A percentile compares a stretch with the other conserved stretches of the same genome.
These are phyloP conservation scores for Cicer bijugum DNA, from an alignment of 306 rosid species.

Conservation along the genomic window DNA sequence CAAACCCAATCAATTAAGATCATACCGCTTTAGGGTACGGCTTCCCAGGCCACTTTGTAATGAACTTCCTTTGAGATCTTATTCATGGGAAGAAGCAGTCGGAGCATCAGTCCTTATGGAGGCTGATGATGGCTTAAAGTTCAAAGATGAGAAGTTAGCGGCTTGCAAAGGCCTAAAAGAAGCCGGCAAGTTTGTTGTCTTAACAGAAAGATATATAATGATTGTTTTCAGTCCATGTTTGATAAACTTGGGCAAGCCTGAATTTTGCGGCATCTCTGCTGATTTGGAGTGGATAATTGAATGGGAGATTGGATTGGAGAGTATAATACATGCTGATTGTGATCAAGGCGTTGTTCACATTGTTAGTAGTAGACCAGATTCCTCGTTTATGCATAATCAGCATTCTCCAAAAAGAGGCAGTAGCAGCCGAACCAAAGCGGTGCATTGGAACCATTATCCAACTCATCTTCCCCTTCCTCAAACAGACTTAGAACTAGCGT, in stretches of 20 bases:
- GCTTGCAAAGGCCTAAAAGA: conserved; percentile 81
- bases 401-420: conserved; percentile 54
- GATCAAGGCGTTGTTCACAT: conserved; percentile 67
- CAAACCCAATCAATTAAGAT: conserved; percentile 67
- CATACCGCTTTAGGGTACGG: conserved; percentile 64
- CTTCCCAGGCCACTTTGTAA: conserved; percentile 76
- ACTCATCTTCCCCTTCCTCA: conserved; percentile 80
- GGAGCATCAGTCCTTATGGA: conserved; percentile 74
- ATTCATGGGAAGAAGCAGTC: conserved; percentile 93
- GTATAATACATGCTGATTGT: conserved; percentile 70
- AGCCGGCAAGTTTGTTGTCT: conserved; percentile 74
- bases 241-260: conserved; percentile 74
- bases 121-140: conserved; percentile 65
- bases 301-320: conserved; percentile 78
- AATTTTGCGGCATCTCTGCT: conserved; percentile 70
- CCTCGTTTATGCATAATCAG: conserved; percentile 59
- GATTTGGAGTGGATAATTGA: conserved; percentile 77
- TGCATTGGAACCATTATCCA: conserved; percentile 65
- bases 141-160: conserved; percentile 71
- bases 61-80: conserved; percentile 70
- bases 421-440: conserved; percentile 53
- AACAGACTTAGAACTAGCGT: conserved; percentile 71
- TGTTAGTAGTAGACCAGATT: conserved; percentile 81
- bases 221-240: conserved; percentile 65
- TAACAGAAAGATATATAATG: conserved; percentile 69